Conservation (phyloP, 2,329 filamentous ascomycete species). For the Celoporthe dispersa region DNA sequence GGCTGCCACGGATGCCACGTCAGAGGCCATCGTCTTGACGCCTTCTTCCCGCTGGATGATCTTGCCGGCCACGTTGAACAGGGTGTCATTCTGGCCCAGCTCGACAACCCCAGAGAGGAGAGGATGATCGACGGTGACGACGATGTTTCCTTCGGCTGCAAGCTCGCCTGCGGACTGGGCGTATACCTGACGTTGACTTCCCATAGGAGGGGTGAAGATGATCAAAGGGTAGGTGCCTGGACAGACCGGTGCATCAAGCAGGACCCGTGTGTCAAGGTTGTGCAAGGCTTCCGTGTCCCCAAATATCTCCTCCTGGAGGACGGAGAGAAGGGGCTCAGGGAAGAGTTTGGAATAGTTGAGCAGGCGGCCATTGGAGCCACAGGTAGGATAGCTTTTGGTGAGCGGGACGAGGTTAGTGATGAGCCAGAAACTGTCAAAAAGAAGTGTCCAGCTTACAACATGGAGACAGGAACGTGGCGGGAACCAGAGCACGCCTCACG, state of each 20-base stretch:
- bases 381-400: conserved; percentile 24
- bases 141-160: conserved; percentile 19
- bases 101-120: conserved; percentile 23
- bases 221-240: conserved; percentile 13
- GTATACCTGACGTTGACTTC: conserved; percentile 27
- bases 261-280: conserved; percentile 21
- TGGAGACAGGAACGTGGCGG: conserved; percentile 15
- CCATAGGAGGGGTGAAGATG: conserved; percentile 19
- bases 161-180: conserved; percentile 25
- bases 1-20: conserved; percentile 4
- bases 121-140: conserved; percentile 21
- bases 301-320: background rate
- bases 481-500: conserved; percentile 9
- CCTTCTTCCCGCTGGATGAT: background rate
- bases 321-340: conserved; percentile 11
- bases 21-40: background rate
- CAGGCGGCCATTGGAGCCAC: background rate
- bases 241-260: conserved; percentile 16
- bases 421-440: background rate
- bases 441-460: conserved; percentile 21
- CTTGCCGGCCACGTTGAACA: background rate
- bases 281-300: conserved; percentile 7
- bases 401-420: conserved; percentile 14
- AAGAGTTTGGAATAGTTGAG: conserved; percentile 16
- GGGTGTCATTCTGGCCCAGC: background rate